Evolutionary conservation across 2,329 filamentous ascomycete genomes (phyloP), one percentile per base, ranked within the genome.

Genomic region (Hypoxylon sp.): DNA sequence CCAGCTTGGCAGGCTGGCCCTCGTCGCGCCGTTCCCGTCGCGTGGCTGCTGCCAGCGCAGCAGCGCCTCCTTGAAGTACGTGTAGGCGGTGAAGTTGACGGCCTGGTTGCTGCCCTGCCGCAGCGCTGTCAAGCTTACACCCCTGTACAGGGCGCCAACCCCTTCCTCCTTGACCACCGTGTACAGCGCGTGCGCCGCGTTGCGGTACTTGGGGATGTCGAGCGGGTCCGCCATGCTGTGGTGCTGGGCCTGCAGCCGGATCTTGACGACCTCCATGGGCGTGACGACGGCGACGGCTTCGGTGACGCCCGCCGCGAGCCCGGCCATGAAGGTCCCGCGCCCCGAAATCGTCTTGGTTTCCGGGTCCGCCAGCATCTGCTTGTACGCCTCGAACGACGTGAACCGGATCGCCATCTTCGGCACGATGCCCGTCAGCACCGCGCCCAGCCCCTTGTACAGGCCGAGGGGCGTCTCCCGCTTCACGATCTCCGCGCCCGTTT

Each of bases 371-470:
- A 97, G 84, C 65, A 91, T 65, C 76, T 93, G 89, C 86, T 98
- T 98, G 81, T 98, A 99, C 76, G 87, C 88, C 79, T 98, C 95
- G 79, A 98, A 99, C 57, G 92, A 97, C 49, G 94, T 97, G 81
- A 99, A 99, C 39, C 95, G 92, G 77, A 98, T 99, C 65, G 95
- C 95, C 95, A 99, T 99, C 81, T 99, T 99, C 57, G 95, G 95
- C 20, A 99, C 88, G 78, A 99, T 99, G 70, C 95, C 95, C 22
- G 94, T 97, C 62, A 98, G 79, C 43, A 99, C 95, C 57, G 95
- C 95, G 65, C 95, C 95, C n/a, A 99, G 87, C 70, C 95, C 95
- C 83, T 99, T 99, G 86, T 99, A 99, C 61, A 99, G 83, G 68
- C 91, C 95, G 34, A 99, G 83, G 1, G 93, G 92, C 13, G 95